Evolutionary conservation across 169 alveolate species (phyloP), one percentile per base, ranked within the genome.

Genomic region (Cryptosporidium sp.): DNA sequence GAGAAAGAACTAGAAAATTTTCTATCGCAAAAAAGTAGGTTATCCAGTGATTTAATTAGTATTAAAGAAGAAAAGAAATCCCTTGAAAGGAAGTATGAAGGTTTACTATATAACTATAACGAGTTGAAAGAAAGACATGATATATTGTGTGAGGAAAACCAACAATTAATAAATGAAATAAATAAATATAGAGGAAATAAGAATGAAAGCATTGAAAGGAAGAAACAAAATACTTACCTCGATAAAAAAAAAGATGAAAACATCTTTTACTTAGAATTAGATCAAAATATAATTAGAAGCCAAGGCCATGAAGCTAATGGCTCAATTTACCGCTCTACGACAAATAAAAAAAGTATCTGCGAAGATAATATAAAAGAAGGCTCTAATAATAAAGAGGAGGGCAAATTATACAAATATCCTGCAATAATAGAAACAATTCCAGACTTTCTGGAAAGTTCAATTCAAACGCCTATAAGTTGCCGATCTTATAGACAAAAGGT

Each of bases 401-500:
- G 37, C 1, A 26, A 23, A 6, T n/a, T 26, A 9, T 55, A 55
- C 50, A 65, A 65, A 35, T 14, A 8, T 23, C 71, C 89, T 59
- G 89, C 89, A 65, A 61, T 39, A 2, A 65, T 80, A 6, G 33
- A 50, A 18, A 31, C 80, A 41, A 29, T 80, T 16, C 89, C 89
- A 35, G 89, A 80, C 21, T 80, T 80, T 23, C 39, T 80, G 29
- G 89, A 80, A 21, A 80, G 68, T 29, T 41, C 29, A 14, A 48
- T 67, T 10, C 29, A 80, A 31, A 23, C 33, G 9, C 86, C 86
- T 21, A 35, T 74, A 51, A 74, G 70, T n/a, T 51, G 58, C 58
- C 86, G 33, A 31, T 21, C 35, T 1, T 52, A 51, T 39, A 37
- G 70, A 55, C 16, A 39, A 62, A 59, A 74, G 21, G 58, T n/a